These are phyloP conservation scores for Xeromyces bisporus DNA, from an alignment of 495 filamentous ascomycete genomes.

Conservation along the genomic window DNA sequence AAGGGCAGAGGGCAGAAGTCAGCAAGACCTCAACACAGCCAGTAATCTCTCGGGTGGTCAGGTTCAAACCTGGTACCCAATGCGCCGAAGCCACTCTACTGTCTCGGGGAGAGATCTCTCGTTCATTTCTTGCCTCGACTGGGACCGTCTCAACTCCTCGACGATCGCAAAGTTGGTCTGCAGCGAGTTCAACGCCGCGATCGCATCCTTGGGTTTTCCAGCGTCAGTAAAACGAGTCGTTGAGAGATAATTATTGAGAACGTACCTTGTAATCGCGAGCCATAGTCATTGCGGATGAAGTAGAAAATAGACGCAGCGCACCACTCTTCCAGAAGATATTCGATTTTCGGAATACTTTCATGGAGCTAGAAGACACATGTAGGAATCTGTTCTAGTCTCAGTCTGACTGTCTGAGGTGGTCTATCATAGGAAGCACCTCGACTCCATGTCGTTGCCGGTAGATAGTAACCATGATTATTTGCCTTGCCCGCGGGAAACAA, in stretches of 20 bases:
- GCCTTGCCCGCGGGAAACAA: no score
- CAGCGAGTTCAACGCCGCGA: slow-evolving; percentile 72
- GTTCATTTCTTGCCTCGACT: slow-evolving; percentile 48
- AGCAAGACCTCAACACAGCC: no score
- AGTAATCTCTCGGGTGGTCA: no score
- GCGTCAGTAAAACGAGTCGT: slow-evolving; percentile 4
- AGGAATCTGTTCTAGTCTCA: no score
- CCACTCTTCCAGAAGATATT: background rate
- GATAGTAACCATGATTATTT: no score
- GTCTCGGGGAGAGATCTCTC: slow-evolving; percentile 56
- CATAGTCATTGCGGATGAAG: slow-evolving; percentile 20
- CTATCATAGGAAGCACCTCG: no score
- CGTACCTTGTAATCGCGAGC: slow-evolving; percentile 30
- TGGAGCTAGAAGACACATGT: background rate
- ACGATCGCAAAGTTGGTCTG: slow-evolving; percentile 74
- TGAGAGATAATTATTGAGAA: background rate
- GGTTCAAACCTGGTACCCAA: slow-evolving; percentile 58
- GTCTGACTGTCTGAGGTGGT: no score
- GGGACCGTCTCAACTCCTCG: slow-evolving; percentile 46
- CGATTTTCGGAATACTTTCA: background rate
- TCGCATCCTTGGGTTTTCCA: slow-evolving; percentile 47
- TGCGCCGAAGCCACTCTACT: slow-evolving; percentile 52
- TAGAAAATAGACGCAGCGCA: background rate
- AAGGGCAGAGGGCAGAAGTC: background rate
- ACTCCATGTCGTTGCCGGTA: no score